Conservation (phyloP, 2,329 filamentous ascomycete genomes). For the Teratosphaeriaceae sp. region DNA sequence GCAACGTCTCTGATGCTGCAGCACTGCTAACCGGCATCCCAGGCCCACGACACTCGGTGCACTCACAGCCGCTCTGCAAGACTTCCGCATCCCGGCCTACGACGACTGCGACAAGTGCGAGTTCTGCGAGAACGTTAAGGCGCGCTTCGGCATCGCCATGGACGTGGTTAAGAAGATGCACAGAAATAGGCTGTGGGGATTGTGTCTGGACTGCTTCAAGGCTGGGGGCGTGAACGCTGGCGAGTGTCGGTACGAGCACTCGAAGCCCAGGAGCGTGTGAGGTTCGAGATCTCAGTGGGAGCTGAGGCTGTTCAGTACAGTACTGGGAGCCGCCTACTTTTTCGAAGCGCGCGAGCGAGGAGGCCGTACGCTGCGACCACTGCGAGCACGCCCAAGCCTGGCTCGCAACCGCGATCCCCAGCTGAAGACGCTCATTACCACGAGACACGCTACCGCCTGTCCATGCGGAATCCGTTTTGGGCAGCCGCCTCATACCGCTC, state of each 20-base stretch:
- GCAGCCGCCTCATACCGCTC: no score
- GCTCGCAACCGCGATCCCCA: no score
- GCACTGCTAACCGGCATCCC: background rate
- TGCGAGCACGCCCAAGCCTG: no score
- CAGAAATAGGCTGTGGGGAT: conserved; percentile 22
- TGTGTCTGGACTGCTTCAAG: conserved; percentile 27
- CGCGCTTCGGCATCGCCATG: conserved; percentile 15
- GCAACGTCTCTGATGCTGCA: no score
- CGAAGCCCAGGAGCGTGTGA: conserved; percentile 10
- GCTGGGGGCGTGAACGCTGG: conserved; percentile 13
- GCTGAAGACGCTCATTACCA: no score
- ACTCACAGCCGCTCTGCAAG: conserved; percentile 10
- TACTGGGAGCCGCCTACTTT: no score
- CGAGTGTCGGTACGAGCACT: conserved; percentile 24
- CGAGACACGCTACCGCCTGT: no score
- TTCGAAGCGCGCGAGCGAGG: no score
- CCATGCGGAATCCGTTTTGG: no score
- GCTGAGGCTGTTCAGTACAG: no score
- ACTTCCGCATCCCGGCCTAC: conserved; percentile 20
- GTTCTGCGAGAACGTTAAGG: conserved; percentile 21
- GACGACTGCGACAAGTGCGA: conserved; percentile 23
- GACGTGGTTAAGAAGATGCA: conserved; percentile 17
- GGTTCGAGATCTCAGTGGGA: background rate
- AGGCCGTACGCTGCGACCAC: background rate
- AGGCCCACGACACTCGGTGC: conserved; percentile 7